Evolutionary conservation across 805 yeast species (phyloP).

Genomic region (Metschnikowia aberdeeniae): DNA sequence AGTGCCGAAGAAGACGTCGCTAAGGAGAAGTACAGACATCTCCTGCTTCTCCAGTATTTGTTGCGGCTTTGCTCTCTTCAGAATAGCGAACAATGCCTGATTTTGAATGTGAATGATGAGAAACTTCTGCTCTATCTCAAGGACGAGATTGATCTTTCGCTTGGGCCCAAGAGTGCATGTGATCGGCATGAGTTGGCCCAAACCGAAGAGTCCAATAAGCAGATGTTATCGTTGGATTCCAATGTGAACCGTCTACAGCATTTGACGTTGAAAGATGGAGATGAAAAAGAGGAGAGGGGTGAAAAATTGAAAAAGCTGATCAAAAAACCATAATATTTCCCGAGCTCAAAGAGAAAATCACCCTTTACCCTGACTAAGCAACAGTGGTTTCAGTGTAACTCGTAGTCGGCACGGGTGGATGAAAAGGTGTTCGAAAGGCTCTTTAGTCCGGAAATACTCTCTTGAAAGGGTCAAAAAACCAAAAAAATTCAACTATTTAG

Average conservation of each 20-base stretch:
- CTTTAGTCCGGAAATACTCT: too few species aligned
- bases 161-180: conserved; percentile 19
- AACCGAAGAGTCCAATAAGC: conserved; percentile 14
- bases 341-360: too few species aligned
- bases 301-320: too few species aligned
- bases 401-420: too few species aligned
- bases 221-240: conserved; percentile 25
- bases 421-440: too few species aligned
- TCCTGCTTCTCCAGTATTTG: conserved; percentile 62
- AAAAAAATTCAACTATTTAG: too few species aligned
- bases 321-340: too few species aligned
- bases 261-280: conserved; percentile 18
- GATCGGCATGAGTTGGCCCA: conserved; percentile 10
- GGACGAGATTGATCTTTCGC: conserved; percentile 43
- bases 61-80: conserved; percentile 59
- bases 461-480: too few species aligned
- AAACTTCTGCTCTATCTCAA: conserved; percentile 55
- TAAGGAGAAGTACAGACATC: conserved; percentile 24
- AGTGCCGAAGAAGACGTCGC: conserved; percentile 9
- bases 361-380: too few species aligned
- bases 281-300: neutral
- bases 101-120: conserved; percentile 61
- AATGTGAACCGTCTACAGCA: conserved; percentile 31
- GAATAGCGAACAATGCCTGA: conserved; percentile 50
- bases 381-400: too few species aligned